Base-by-base conservation (phyloP, 2,329 filamentous ascomycete genomes). In the Ilyonectria destructans region DNA sequence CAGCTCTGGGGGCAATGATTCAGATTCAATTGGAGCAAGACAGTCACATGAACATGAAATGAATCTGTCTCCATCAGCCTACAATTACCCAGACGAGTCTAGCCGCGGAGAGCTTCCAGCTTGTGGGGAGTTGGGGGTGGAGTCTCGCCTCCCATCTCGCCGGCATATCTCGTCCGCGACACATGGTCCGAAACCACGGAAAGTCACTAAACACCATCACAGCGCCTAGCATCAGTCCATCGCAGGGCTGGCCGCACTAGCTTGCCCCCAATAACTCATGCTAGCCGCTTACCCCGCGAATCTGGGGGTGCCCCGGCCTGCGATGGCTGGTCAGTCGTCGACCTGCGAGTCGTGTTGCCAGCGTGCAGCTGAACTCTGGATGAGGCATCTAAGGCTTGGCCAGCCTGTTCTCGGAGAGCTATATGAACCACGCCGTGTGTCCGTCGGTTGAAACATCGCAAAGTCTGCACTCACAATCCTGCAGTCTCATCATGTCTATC, bases 61-160 rank as follows among this genome's bases (percentile, higher is more conserved):
- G 19, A 9, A 6, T 48, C 45, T 48, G 15, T n/a, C 19, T 6
- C 7, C 26, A 52, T 31, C 17, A 10, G 15, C n/a, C 9, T 17
- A 26, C 17, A 19, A 19, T 33, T n/a, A 7, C 7, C 17, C 9
- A 9, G 26, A 33, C 4, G 17, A n/a, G 48, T 19, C 26, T n/a
- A 33, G 26, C 48, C n/a, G 17, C 2, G 4, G 3, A 31, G 10
- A 6, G 4, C 17, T 8, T 8, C 8, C 17, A 52, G 15, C 9
- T 12, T 33, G 48, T 19, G 48, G 48, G 48, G 48, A 52, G 17
- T 29, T 49, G 46, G 21, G 46, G 46, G 46, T 43, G 40, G 40
- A 17, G 40, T 43, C 7, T 8, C 15, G n/a, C 40, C 7, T n/a
- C 15, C 17, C 40, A 43, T n/a, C 40, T 19, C 40, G 15, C 17